Conservation (phyloP, 306 rosid species). For the Sphenostylis stenocarpa region DNA sequence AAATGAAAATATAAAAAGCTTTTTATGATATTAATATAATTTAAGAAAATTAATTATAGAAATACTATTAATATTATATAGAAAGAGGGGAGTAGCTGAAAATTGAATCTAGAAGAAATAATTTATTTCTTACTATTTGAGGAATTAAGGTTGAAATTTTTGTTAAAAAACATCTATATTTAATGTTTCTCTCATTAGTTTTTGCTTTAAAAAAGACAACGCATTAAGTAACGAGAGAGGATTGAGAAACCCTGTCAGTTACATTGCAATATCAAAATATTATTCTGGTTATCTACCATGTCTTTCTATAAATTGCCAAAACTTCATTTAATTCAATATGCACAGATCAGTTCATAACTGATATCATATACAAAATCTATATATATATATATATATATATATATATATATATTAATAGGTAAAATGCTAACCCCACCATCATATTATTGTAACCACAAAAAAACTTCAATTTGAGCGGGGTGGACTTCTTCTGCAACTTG, state of each 20-base stretch:
- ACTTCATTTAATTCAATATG: background rate
- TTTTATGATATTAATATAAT: too few relatives aligned
- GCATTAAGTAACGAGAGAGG: too few relatives aligned
- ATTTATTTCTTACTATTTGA: too few relatives aligned
- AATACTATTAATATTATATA: too few relatives aligned
- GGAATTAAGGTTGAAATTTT: too few relatives aligned
- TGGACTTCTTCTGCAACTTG: constrained; percentile 32
- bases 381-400: background rate
- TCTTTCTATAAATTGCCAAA: background rate
- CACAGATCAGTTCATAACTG: background rate
- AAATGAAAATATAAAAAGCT: too few relatives aligned
- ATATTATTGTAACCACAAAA: background rate
- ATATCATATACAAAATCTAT: background rate
- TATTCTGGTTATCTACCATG: background rate
- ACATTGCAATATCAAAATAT: too few relatives aligned
- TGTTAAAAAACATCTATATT: background rate
- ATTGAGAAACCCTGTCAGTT: too few relatives aligned
- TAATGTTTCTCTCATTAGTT: background rate
- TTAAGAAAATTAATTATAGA: too few relatives aligned
- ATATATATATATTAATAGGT: background rate
- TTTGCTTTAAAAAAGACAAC: background rate
- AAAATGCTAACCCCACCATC: background rate
- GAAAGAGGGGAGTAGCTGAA: too few relatives aligned
- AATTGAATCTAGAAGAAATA: too few relatives aligned
- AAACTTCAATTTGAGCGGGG: background rate